These are phyloP conservation scores for Hsuehochloa calcarea DNA, from an alignment of 176 grass and related monocot genomes.

Conservation along the genomic window DNA sequence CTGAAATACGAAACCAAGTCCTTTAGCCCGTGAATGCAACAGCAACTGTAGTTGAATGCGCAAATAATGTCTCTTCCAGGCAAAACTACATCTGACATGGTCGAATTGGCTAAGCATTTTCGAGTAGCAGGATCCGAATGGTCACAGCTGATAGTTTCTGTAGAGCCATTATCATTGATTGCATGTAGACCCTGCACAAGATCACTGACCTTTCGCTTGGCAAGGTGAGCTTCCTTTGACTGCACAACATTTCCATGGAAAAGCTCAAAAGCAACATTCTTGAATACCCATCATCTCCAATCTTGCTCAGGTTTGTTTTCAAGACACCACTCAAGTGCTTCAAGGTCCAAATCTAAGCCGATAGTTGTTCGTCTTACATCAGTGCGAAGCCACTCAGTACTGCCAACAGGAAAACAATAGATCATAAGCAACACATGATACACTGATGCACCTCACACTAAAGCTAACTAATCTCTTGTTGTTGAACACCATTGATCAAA, in stretches of 20 bases:
- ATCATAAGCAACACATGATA: slow-evolving; percentile 17
- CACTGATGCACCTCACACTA: background rate
- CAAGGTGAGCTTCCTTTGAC: slow-evolving; percentile 44
- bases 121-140: slow-evolving; percentile 1
- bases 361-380: slow-evolving; percentile 69
- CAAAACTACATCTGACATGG: slow-evolving; percentile 46
- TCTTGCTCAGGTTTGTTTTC: slow-evolving; percentile 69
- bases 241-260: slow-evolving; percentile 90
- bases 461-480: background rate
- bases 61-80: slow-evolving; percentile 88
- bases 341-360: slow-evolving; percentile 86
- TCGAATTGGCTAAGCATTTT: slow-evolving; percentile 32
- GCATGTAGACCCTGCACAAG: slow-evolving; percentile 46
- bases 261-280: slow-evolving; percentile 52
- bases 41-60: slow-evolving; percentile 98
- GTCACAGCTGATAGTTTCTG: slow-evolving; percentile 2
- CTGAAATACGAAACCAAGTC: slow-evolving; percentile 85
- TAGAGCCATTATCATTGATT: slow-evolving; percentile 28
- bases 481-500: background rate
- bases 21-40: slow-evolving; percentile 75
- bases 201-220: slow-evolving; percentile 45
- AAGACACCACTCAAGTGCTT: slow-evolving; percentile 90
- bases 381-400: slow-evolving; percentile 71
- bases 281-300: slow-evolving; percentile 67
- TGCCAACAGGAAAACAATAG: slow-evolving; percentile 10